Conservation (phyloP, 2,329 filamentous ascomycete genomes). For the Volutella citrinella region DNA sequence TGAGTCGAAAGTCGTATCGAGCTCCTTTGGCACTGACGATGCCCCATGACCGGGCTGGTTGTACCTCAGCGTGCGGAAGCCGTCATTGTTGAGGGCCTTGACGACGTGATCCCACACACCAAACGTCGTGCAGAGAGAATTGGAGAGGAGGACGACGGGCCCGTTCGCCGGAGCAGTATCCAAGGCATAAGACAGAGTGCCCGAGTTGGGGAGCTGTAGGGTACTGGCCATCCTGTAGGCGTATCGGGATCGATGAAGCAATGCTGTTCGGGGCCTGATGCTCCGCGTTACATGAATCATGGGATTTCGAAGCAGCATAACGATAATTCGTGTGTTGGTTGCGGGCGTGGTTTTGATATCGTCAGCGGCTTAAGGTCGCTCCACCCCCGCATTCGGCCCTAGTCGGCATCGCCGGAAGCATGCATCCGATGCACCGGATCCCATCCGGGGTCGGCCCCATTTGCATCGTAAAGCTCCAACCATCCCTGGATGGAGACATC, state of each 20-base stretch:
- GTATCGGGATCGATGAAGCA: neutral
- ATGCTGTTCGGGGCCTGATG: too few species aligned
- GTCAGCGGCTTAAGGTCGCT: constrained; percentile 6
- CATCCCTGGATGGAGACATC: constrained; percentile 10
- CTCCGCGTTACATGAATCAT: too few species aligned
- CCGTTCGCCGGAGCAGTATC: constrained; percentile 20
- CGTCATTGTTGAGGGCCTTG: constrained; percentile 28
- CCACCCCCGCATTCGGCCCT: constrained; percentile 5
- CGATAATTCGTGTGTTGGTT: too few species aligned
- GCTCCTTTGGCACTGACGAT: constrained; percentile 31
- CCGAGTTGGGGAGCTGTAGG: constrained; percentile 24
- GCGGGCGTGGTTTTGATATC: too few species aligned
- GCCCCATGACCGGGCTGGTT: constrained; percentile 42
- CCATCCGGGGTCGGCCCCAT: neutral
- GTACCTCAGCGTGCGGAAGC: constrained; percentile 40
- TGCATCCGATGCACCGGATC: constrained; percentile 10
- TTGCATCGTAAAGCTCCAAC: neutral
- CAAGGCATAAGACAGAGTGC: constrained; percentile 28
- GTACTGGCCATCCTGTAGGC: constrained; percentile 16
- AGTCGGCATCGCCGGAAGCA: constrained; percentile 15
- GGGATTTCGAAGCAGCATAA: too few species aligned
- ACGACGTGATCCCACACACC: constrained; percentile 39
- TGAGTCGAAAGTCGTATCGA: constrained; percentile 37
- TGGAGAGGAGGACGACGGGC: constrained; percentile 37
- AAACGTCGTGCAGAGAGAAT: constrained; percentile 36